Base-by-base conservation (phyloP, 2,329 filamentous ascomycete genomes). In the Lachnellula cervina region DNA sequence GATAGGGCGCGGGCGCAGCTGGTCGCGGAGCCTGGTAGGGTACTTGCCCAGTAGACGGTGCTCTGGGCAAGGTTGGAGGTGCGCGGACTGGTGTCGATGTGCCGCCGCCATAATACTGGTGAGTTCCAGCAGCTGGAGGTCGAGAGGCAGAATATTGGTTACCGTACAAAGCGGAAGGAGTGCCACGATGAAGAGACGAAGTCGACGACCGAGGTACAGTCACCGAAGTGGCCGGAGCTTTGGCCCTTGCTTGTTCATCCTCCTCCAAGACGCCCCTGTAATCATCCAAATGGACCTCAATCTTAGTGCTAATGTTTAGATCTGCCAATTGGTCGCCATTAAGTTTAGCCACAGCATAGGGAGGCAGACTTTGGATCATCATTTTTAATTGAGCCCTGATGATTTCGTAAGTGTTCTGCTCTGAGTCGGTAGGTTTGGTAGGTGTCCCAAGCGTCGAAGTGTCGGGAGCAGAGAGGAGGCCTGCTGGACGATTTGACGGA, bases 391-490 rank as follows among this genome's bases (percentile, higher is more conserved):
- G 78, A 8, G 74, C 74, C 55, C 77, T 80, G 42, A 82, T 69
- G 35, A 76, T 76, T 54, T 77, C 71, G 60, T 82, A 82, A 0
- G 77, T 76, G 28, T 76, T 74, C 42, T 78, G 68, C 58, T 83
- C 80, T 35, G 78, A 73, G 16, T 77, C 72, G 2, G 85, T 84
- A 8, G 89, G 88, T 50, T 84, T 83, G 4, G 83, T 81, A 1
- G 82, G 80, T 6, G 80, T 85, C 23, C 86, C 83, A 4, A 74
- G 70, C 48, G 76, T 65, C 5, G 73, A 71, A 8, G 72, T 73
- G 47, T 86, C 83, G 11, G 83, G 79, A 8, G 87, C 78, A 74
- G 88, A 86, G 3, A 86, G 83, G 57, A 87, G 81, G 50, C 80
- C 78, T 3, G 78, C 78, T 60, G 80, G 80, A 17, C 82, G 77